A percentile compares a stretch with the other conserved stretches of the same genome.
Evolutionary conservation across 306 rosid genomes (phyloP).

Genomic region (Fagus crenata): DNA sequence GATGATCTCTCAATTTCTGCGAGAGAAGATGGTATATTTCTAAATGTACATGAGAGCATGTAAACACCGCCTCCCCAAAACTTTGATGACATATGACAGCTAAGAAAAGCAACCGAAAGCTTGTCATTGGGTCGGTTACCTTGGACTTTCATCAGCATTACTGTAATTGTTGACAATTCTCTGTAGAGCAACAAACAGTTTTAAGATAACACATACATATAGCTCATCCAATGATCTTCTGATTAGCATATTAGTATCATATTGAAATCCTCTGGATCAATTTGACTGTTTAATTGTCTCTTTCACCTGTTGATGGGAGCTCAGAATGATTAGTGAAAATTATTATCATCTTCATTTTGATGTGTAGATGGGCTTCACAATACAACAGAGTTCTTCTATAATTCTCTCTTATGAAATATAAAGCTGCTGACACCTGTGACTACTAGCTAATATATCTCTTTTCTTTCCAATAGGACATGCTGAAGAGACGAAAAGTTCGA

Average conservation of each 20-base stretch:
- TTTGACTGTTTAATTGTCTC: background rate
- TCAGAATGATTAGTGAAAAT: constrained; percentile 7
- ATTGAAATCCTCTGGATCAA: background rate
- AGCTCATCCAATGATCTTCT: background rate
- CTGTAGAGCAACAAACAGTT: too few relatives aligned
- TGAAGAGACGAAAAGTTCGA: constrained; percentile 59
- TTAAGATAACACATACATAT: background rate
- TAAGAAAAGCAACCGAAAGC: background rate
- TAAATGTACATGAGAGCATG: background rate
- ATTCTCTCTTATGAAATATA: background rate
- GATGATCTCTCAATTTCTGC: background rate
- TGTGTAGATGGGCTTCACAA: background rate
- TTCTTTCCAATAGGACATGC: constrained; percentile 23
- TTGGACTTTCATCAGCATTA: too few relatives aligned
- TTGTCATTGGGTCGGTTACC: background rate
- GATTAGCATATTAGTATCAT: background rate
- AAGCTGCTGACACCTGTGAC: background rate
- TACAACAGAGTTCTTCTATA: background rate
- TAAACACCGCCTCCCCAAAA: too few relatives aligned
- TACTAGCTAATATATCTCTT: background rate
- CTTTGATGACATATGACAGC: background rate
- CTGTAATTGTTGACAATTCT: too few relatives aligned
- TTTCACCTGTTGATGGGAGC: background rate
- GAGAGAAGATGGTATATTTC: background rate
- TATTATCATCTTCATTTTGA: constrained; percentile 4